A percentile compares a stretch with the other conserved stretches of the same genome.
phyloP scores from a whole-genome alignment of 352 stramenopile species.

The Stramenopiles sp. region DNA sequence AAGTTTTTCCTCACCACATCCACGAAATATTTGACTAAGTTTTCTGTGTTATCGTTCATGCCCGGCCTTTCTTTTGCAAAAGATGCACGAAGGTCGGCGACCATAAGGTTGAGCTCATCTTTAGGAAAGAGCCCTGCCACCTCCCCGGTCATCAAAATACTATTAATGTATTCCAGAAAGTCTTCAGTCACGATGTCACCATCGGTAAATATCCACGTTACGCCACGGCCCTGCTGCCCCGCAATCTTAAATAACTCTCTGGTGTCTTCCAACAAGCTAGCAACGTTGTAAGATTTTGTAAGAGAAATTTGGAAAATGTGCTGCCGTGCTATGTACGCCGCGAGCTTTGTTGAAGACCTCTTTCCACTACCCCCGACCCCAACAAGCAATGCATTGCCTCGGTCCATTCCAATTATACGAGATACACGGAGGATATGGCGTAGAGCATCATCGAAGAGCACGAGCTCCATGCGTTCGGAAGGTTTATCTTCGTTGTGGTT shows the following conservation, averaged over 20 bases:
- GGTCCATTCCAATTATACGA: slow-evolving; percentile 82
- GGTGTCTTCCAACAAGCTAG: slow-evolving; percentile 91
- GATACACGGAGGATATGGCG: slow-evolving; percentile 87
- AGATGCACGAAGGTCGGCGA: slow-evolving; percentile 29
- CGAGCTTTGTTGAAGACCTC: slow-evolving; percentile 82
- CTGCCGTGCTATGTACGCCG: slow-evolving; percentile 80
- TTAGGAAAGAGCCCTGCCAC: slow-evolving; percentile 93
- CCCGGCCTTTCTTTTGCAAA: slow-evolving; percentile 82
- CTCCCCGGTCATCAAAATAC: slow-evolving; percentile 90
- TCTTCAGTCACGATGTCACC: slow-evolving; percentile 97
- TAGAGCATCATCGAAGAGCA: slow-evolving; percentile 93
- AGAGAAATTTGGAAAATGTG: slow-evolving; percentile 94
- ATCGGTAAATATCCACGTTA: slow-evolving; percentile 94
- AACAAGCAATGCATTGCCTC: slow-evolving; percentile 81
- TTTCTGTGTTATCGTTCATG: slow-evolving; percentile 80
- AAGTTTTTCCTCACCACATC: slow-evolving; percentile 92
- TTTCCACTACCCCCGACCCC: slow-evolving; percentile 91
- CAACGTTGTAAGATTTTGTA: slow-evolving; percentile 94
- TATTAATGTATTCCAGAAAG: slow-evolving; percentile 96
- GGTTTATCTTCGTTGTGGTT: slow-evolving; percentile 93
- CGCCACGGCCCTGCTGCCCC: slow-evolving; percentile 81
- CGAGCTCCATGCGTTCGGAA: slow-evolving; percentile 81
- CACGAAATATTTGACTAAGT: slow-evolving; percentile 94
- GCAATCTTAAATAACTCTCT: slow-evolving; percentile 85
- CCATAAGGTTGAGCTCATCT: slow-evolving; percentile 45